phyloP scores from a whole-genome alignment of 352 stramenopile species.

The Globisporangium spiculum region DNA sequence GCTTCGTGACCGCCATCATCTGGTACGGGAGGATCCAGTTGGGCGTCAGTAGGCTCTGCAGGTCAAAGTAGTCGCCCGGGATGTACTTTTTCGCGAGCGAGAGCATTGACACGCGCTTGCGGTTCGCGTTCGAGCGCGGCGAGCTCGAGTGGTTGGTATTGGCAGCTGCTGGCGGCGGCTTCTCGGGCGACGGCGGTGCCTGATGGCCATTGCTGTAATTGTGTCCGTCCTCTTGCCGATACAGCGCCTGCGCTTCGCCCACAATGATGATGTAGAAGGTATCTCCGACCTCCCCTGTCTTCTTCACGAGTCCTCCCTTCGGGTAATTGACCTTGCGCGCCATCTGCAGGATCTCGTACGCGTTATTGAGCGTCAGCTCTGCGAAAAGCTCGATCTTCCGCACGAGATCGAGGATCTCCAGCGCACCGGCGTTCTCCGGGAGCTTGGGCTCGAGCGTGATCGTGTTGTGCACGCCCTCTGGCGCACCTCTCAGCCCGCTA shows the following conservation, averaged over 20 bases:
- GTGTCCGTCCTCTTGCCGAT: conserved; percentile 25
- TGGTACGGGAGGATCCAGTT: conserved; percentile 61
- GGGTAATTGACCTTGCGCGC: conserved; percentile 63
- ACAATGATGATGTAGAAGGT: conserved; percentile 85
- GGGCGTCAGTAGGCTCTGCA: conserved; percentile 74
- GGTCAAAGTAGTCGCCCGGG: conserved; percentile 88
- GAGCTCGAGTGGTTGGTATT: conserved; percentile 6
- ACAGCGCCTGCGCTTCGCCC: conserved; percentile 58
- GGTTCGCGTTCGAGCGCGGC: conserved; percentile 24
- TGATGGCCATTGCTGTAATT: neutral
- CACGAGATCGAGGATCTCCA: conserved; percentile 85
- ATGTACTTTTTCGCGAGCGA: conserved; percentile 74
- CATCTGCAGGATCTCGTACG: conserved; percentile 86
- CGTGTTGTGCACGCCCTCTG: conserved; percentile 87
- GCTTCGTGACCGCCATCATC: conserved; percentile 62
- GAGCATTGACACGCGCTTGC: conserved; percentile 58
- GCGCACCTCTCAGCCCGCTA: conserved; percentile 83
- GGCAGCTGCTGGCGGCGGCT: neutral
- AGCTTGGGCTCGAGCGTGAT: conserved; percentile 78
- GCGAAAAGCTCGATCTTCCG: conserved; percentile 82
- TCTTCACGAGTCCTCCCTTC: conserved; percentile 53
- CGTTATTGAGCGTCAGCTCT: conserved; percentile 80
- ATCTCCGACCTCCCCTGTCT: conserved; percentile 44
- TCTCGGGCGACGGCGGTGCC: conserved; percentile 7
- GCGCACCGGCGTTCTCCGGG: conserved; percentile 68